These are phyloP conservation scores for Leccinum variicolor DNA, from an alignment of 768 basidiomycete species.

Conservation along the genomic window DNA sequence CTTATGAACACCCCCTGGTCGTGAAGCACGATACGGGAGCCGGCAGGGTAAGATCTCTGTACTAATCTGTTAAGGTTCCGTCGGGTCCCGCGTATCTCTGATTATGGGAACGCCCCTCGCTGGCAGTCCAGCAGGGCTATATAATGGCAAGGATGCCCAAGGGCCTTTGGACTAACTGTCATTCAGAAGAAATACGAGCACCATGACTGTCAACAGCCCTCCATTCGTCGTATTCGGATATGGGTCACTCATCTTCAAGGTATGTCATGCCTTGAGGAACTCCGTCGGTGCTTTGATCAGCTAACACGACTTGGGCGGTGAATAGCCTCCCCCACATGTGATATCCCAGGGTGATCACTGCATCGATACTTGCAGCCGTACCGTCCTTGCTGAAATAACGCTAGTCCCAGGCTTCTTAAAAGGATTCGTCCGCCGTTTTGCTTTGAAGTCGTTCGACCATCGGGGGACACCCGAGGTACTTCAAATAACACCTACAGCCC, in stretches of 20 bases:
- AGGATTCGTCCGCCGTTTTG: constrained; percentile 86
- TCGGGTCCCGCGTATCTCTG: background rate
- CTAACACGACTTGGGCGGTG: background rate
- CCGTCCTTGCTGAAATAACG: background rate
- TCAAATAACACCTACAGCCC: constrained; percentile 44
- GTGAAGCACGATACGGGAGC: background rate
- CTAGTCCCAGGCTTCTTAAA: constrained; percentile 80
- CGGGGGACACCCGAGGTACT: constrained; percentile 80
- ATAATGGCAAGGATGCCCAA: background rate
- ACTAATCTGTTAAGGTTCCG: background rate
- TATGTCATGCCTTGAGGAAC: background rate
- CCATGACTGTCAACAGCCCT: constrained; percentile 4
- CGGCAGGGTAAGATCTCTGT: background rate
- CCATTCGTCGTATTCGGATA: constrained; percentile 85
- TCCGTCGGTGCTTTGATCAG: background rate
- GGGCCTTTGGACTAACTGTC: background rate
- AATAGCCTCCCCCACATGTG: constrained; percentile 81
- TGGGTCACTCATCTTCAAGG: constrained; percentile 91
- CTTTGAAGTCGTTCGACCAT: constrained; percentile 89
- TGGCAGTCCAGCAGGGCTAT: constrained; percentile 1
- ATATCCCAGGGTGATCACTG: constrained; percentile 52
- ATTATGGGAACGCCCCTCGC: background rate
- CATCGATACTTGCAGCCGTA: background rate
- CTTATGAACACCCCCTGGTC: background rate
- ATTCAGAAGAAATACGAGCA: background rate